phyloP scores from a whole-genome alignment of 2,329 filamentous ascomycete species.

The Xylariaceae sp. region DNA sequence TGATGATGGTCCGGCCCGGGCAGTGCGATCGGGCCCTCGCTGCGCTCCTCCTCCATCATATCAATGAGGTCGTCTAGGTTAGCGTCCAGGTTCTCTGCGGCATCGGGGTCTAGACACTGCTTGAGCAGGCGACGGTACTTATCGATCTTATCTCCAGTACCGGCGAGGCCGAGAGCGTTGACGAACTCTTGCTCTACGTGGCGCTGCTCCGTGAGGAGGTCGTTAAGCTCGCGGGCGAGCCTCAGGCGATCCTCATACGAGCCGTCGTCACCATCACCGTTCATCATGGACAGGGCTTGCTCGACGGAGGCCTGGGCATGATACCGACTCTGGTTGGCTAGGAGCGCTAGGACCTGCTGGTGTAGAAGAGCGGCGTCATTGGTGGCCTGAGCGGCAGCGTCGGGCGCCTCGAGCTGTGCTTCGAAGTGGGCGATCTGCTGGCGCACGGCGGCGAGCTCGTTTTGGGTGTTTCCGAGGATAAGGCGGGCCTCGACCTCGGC shows the following conservation, averaged over 20 bases:
- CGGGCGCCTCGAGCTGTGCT: constrained; percentile 57
- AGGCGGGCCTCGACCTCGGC: constrained; percentile 69
- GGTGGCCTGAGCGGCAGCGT: constrained; percentile 52
- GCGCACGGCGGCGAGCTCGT: constrained; percentile 64
- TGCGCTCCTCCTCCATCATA: constrained; percentile 65
- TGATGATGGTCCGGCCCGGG: constrained; percentile 13
- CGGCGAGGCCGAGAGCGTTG: constrained; percentile 67
- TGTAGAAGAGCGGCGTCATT: constrained; percentile 55
- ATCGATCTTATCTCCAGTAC: constrained; percentile 72
- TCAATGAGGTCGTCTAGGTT: constrained; percentile 63
- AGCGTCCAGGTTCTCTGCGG: constrained; percentile 68
- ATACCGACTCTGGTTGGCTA: constrained; percentile 56
- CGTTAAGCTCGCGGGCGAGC: constrained; percentile 60
- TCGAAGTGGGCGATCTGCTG: constrained; percentile 63
- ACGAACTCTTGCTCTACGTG: constrained; percentile 69
- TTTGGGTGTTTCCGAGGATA: constrained; percentile 67
- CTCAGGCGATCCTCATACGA: constrained; percentile 58
- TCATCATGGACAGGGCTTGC: constrained; percentile 51
- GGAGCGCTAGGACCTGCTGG: constrained; percentile 52
- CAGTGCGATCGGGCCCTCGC: constrained; percentile 37
- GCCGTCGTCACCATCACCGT: constrained; percentile 51
- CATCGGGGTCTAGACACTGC: constrained; percentile 67
- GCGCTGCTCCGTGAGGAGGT: constrained; percentile 61
- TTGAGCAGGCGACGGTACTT: constrained; percentile 72
- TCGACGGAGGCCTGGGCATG: constrained; percentile 57